Evolutionary conservation across 2,329 filamentous ascomycete genomes (phyloP).

Genomic region (Blumeria hordei): DNA sequence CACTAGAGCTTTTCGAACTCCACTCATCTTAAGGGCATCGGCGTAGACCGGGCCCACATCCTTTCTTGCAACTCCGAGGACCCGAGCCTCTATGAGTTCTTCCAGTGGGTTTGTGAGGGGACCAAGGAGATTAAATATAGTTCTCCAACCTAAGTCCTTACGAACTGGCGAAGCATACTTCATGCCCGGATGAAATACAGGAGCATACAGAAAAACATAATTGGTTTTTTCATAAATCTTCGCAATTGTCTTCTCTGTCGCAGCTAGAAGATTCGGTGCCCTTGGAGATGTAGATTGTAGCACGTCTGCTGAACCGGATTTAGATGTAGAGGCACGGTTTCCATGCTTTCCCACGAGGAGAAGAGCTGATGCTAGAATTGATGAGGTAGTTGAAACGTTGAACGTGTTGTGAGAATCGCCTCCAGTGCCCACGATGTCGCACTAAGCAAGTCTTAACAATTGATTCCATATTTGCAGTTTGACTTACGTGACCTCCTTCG

Average conservation of each 20-base stretch:
- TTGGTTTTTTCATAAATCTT: slow-evolving; percentile 57
- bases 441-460: slow-evolving; percentile 17
- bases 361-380: slow-evolving; percentile 69
- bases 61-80: slow-evolving; percentile 78
- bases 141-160: slow-evolving; percentile 74
- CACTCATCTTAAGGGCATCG: slow-evolving; percentile 53
- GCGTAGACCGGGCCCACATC: slow-evolving; percentile 77
- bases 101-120: slow-evolving; percentile 82
- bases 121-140: slow-evolving; percentile 91
- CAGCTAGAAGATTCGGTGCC: slow-evolving; percentile 47
- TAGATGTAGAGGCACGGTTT: slow-evolving; percentile 83
- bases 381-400: slow-evolving; percentile 90
- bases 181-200: slow-evolving; percentile 92
- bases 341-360: slow-evolving; percentile 85
- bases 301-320: slow-evolving; percentile 85
- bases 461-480: background rate
- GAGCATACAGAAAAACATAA: slow-evolving; percentile 89
- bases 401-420: slow-evolving; percentile 94
- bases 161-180: slow-evolving; percentile 67
- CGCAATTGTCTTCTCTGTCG: slow-evolving; percentile 46
- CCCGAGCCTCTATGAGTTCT: slow-evolving; percentile 59
- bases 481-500: slow-evolving; percentile 54
- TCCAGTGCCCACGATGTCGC: slow-evolving; percentile 93
- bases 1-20: slow-evolving; percentile 62
- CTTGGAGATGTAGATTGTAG: slow-evolving; percentile 50